phyloP scores from a whole-genome alignment of 306 rosid species.

The apple (Malus domestica) region ASM211411v1 NC_041794.1:32036501-32037000 shows the following conservation, averaged over 20 bases:
- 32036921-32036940: not conserved
- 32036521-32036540: too few relatives aligned
- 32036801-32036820: constrained; percentile 33
- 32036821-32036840: constrained; percentile 64
- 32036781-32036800: constrained; percentile 37
- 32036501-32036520: too few relatives aligned
- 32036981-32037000: not conserved
- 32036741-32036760: constrained; percentile 27
- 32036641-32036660: too few relatives aligned
- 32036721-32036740: constrained; percentile 13
- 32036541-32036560: too few relatives aligned
- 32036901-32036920: not conserved
- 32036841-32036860: constrained; percentile 94
- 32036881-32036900: constrained; percentile 44
- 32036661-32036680: not conserved
- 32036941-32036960: not conserved
- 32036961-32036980: not conserved
- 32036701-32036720: not conserved
- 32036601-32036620: not conserved
- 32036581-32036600: not conserved
- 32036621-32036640: not conserved
- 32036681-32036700: not conserved
- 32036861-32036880: constrained; percentile 90
- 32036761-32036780: constrained; percentile 43
- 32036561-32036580: too few relatives aligned